Evolutionary conservation across 1,139 yeast genomes (phyloP), one percentile per base, ranked within the genome.

Genomic region (Yamadazyma membranifaciens): DNA sequence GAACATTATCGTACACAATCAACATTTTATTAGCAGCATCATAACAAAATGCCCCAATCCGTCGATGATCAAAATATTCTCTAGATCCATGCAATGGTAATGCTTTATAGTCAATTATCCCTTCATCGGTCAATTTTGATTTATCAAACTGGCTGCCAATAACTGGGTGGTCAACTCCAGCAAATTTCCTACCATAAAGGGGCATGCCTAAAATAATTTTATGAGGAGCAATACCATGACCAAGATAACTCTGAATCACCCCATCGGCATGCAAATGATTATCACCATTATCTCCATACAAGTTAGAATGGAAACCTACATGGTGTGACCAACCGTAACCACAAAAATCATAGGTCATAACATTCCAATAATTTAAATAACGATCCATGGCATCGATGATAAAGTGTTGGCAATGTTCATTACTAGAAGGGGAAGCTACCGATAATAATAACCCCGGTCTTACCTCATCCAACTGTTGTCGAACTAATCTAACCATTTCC

Each of bases 121-220:
- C 92, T 3, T 54, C 53, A 12, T 66, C 67, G 16, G 62, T 69
- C 12, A 38, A 10, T 10, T 20, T 36, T 11, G 12, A 24, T 1
- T 64, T 60, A 3, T 63, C 48, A 49, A 78, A 87, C 0, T 59
- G 36, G 2, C 57, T 44, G 4, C 81, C 81, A 22, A 73, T 54
- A 0, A 67, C 71, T 1, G 48, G 46, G 0, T 49, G 45, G n/a
- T 67, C 53, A 0, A 74, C 74, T 1, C 60, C 61, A 28, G 48
- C 52, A 54, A 88, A 91, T 0, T 79, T 73, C 38, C 96, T 69
- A 0, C 96, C 98, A 59, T 89, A 92, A 20, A 81, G 67, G 0
- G 98, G 97, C 83, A 91, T 85, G 0, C 98, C 98, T 39, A 92
- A 54, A 1, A 84, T 69, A n/a, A 92, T 50, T 52, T 86, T 85